phyloP scores from a whole-genome alignment of 805 yeast species.

The Candida nanaspora region DNA sequence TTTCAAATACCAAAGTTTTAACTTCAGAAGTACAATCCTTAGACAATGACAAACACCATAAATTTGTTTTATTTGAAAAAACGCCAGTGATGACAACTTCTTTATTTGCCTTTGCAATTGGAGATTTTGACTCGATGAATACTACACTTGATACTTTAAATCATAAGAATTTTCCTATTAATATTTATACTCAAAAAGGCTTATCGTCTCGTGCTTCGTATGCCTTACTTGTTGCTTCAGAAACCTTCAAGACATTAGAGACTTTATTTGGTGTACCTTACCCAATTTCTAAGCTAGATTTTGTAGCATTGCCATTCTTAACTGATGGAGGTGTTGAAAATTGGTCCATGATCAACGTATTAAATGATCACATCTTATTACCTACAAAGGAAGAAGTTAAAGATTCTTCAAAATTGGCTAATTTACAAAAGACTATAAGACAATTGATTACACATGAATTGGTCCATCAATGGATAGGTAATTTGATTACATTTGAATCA shows the following conservation, averaged over 20 bases:
- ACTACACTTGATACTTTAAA: conserved; percentile 21
- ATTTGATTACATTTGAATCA: conserved; percentile 55
- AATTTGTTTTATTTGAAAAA: conserved; percentile 36
- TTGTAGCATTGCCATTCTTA: conserved; percentile 62
- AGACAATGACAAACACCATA: conserved; percentile 20
- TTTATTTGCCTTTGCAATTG: conserved; percentile 60
- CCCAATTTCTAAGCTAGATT: conserved; percentile 60
- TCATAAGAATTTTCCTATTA: conserved; percentile 33
- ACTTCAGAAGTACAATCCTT: conserved; percentile 14
- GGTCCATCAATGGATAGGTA: conserved; percentile 79
- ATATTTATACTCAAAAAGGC: conserved; percentile 51
- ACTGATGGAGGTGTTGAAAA: conserved; percentile 80
- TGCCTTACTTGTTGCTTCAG: conserved; percentile 41
- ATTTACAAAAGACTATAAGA: conserved; percentile 24
- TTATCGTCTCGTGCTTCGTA: conserved; percentile 38
- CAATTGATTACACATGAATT: conserved; percentile 66
- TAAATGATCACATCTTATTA: conserved; percentile 41
- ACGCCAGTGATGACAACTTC: conserved; percentile 60
- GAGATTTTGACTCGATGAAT: conserved; percentile 54
- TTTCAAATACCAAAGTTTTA: conserved; percentile 40
- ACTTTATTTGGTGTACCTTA: conserved; percentile 34
- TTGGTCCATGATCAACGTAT: conserved; percentile 60
- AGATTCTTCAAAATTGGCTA: conserved; percentile 8
- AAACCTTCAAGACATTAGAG: conserved; percentile 42
- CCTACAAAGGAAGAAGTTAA: conserved; percentile 19